Evolutionary conservation across 2,329 filamentous ascomycete genomes (phyloP).

Genomic region (Fusarium solani-melongenae): DNA sequence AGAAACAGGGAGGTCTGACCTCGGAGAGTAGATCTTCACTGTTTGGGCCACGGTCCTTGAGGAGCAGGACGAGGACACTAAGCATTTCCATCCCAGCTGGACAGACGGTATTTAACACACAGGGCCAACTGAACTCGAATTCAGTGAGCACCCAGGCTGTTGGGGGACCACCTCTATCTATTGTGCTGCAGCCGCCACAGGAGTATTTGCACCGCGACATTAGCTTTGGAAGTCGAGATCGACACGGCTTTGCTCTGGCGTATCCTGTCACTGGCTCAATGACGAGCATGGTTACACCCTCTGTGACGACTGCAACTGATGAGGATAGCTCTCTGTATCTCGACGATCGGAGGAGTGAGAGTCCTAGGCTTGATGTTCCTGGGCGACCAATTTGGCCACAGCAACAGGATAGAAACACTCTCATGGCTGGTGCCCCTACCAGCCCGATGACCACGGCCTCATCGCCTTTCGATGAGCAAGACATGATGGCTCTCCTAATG

Average conservation of each 20-base stretch:
- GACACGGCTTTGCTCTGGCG: constrained; percentile 30
- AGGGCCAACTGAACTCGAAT: constrained; percentile 32
- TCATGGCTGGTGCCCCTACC: neutral
- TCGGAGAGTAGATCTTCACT: constrained; percentile 24
- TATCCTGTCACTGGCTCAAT: constrained; percentile 39
- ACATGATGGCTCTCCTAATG: constrained; percentile 48
- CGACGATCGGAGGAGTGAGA: constrained; percentile 16
- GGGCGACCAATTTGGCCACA: constrained; percentile 7
- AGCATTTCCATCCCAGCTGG: constrained; percentile 28
- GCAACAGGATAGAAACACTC: constrained; percentile 25
- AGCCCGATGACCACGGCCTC: constrained; percentile 42
- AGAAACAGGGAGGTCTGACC: neutral
- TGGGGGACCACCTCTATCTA: constrained; percentile 30
- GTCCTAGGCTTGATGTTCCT: constrained; percentile 11
- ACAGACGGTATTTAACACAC: constrained; percentile 17
- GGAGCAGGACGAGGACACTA: constrained; percentile 35
- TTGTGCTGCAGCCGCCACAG: constrained; percentile 31
- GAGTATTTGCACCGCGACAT: constrained; percentile 22
- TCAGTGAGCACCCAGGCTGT: constrained; percentile 41
- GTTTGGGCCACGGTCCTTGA: constrained; percentile 32
- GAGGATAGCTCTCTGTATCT: constrained; percentile 28
- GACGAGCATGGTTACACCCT: constrained; percentile 42
- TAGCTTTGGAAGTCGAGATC: constrained; percentile 18
- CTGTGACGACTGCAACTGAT: constrained; percentile 31
- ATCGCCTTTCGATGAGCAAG: constrained; percentile 48